phyloP scores from a whole-genome alignment of 1,284 basidiomycete species.

The Flammula alnicola region DNA sequence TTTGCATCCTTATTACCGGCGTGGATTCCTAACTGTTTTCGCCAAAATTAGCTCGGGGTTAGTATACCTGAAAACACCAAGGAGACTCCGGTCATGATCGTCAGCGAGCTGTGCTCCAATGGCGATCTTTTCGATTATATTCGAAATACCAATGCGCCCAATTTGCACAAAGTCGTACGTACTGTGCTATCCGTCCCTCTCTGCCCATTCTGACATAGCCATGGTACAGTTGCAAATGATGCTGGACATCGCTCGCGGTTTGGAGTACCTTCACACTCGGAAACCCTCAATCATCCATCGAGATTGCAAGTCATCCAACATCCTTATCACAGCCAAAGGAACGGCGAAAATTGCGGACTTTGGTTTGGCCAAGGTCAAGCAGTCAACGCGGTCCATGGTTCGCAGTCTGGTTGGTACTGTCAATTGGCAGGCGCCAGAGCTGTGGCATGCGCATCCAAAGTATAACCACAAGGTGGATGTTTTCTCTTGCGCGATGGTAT shows the following conservation, averaged over 20 bases:
- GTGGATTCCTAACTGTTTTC: neutral
- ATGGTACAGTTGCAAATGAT: constrained; percentile 77
- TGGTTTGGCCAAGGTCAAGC: constrained; percentile 97
- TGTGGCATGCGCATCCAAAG: constrained; percentile 95
- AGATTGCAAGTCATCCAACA: constrained; percentile 98
- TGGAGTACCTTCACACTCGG: constrained; percentile 93
- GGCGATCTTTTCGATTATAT: constrained; percentile 99
- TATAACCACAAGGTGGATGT: constrained; percentile 99
- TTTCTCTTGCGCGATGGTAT: constrained; percentile 97
- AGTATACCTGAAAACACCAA: constrained; percentile 93
- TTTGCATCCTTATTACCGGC: neutral
- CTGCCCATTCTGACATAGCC: constrained; percentile 14
- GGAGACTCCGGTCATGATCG: constrained; percentile 95
- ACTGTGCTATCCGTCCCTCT: constrained; percentile 7
- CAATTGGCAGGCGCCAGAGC: constrained; percentile 99
- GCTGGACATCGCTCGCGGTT: constrained; percentile 91
- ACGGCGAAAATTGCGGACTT: constrained; percentile 98
- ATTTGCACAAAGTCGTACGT: constrained; percentile 83
- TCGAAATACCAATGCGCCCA: constrained; percentile 84
- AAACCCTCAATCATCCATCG: constrained; percentile 96
- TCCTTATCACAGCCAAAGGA: constrained; percentile 91
- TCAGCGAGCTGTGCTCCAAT: constrained; percentile 97
- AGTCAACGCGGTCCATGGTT: constrained; percentile 96
- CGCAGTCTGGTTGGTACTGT: constrained; percentile 96
- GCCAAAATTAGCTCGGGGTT: constrained; percentile 75